Percentiles rank a stretch among this genome's conserved stretches.
These are phyloP conservation scores for Diplosphaera chodatii DNA, from an alignment of 139 green algal genomes.

Conservation along the genomic window DNA sequence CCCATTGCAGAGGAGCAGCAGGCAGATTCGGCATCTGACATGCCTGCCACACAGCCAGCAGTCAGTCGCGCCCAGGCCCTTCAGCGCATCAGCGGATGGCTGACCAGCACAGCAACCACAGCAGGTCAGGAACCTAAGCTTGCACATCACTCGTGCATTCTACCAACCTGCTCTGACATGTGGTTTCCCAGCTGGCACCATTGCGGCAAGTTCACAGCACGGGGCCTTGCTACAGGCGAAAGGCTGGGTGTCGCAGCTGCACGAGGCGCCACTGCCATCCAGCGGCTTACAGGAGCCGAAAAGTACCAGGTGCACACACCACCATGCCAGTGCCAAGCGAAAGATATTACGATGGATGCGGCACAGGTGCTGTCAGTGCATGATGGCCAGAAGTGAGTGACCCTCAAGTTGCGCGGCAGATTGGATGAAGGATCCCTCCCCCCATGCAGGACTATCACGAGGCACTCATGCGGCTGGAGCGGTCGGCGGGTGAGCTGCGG, in stretches of 20 bases:
- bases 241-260: background rate
- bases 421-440: too few species aligned
- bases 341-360: too few species aligned
- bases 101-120: background rate
- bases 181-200: too few species aligned
- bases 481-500: background rate
- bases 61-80: background rate
- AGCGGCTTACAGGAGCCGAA: background rate
- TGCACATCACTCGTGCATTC: too few species aligned
- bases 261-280: background rate
- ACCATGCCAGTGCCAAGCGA: too few species aligned
- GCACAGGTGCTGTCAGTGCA: too few species aligned
- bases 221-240: too few species aligned
- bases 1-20: background rate
- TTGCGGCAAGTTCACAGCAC: too few species aligned
- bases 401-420: too few species aligned
- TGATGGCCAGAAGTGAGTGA: too few species aligned
- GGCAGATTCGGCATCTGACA: background rate
- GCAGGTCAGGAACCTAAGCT: background rate
- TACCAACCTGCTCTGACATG: too few species aligned
- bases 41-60: background rate
- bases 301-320: background rate
- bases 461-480: background rate
- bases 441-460: background rate
- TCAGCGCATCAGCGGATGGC: background rate